These are phyloP conservation scores for Rhodotorula sp. DNA, from an alignment of 1,284 basidiomycete genomes.

Conservation along the genomic window DNA sequence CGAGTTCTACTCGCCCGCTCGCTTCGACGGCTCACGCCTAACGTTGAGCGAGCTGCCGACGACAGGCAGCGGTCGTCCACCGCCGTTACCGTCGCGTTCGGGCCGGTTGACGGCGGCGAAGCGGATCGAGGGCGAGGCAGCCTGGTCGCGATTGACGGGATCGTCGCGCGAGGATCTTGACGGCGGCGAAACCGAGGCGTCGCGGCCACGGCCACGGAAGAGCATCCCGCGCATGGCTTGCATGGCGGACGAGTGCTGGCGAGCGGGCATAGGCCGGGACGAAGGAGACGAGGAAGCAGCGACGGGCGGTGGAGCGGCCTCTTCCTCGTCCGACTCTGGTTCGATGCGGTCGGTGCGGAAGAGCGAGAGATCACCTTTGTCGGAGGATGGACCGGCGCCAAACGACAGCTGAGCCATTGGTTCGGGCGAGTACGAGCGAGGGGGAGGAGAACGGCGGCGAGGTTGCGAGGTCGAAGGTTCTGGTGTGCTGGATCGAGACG, in stretches of 20 bases:
- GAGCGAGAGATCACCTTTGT: slow-evolving; percentile 16
- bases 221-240: slow-evolving; percentile 24
- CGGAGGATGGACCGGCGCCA: not conserved
- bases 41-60: slow-evolving; percentile 28
- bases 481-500: too few species aligned
- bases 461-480: not conserved
- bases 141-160: not conserved
- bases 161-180: not conserved
- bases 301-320: not conserved
- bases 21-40: slow-evolving; percentile 16
- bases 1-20: not conserved
- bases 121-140: slow-evolving; percentile 16
- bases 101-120: slow-evolving; percentile 27
- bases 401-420: not conserved
- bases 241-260: slow-evolving; percentile 18
- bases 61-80: slow-evolving; percentile 28
- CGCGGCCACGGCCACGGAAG: slow-evolving; percentile 1
- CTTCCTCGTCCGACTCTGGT: slow-evolving; percentile 26
- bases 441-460: not conserved
- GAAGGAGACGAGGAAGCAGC: not conserved
- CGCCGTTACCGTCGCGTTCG: slow-evolving; percentile 11
- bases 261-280: not conserved
- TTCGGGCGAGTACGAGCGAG: slow-evolving; percentile 3
- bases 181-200: not conserved
- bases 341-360: slow-evolving; percentile 29